Conservation (phyloP, 768 basidiomycete genomes). For the Psilocybe cubensis region DNA sequence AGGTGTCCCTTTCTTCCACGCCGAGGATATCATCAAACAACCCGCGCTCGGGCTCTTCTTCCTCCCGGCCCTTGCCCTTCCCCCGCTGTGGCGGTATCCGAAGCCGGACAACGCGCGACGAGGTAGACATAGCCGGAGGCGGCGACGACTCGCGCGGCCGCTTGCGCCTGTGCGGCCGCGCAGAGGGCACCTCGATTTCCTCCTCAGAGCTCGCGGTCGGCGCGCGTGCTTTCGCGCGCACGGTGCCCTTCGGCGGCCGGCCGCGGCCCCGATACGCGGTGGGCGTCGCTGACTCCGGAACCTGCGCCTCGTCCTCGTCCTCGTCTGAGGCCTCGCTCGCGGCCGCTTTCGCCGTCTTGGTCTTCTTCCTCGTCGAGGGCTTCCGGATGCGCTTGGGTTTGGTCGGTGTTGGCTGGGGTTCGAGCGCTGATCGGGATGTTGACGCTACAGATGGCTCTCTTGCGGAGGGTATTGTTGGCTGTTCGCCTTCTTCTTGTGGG, state of each 20-base stretch:
- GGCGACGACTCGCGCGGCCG: conserved; percentile 43
- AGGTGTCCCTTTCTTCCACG: conserved; percentile 70
- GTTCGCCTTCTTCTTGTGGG: conserved; percentile 10
- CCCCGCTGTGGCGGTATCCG: conserved; percentile 54
- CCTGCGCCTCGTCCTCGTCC: conserved; percentile 37
- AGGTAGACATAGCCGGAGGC: too few relatives aligned
- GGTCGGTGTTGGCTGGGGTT: conserved; percentile 11
- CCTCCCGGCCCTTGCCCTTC: conserved; percentile 73
- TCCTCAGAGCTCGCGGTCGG: conserved; percentile 38
- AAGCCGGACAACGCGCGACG: conserved; percentile 41
- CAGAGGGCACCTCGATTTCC: conserved; percentile 28
- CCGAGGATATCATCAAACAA: conserved; percentile 86
- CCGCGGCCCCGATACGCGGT: conserved; percentile 10
- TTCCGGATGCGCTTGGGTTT: conserved; percentile 27
- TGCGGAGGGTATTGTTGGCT: conserved; percentile 13
- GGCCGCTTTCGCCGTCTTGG: conserved; percentile 33
- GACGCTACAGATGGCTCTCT: conserved; percentile 31
- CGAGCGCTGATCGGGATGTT: conserved; percentile 31
- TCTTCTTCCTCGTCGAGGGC: conserved; percentile 27
- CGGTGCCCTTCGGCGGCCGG: conserved; percentile 6
- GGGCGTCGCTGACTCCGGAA: conserved; percentile 35
- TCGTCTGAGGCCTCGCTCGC: conserved; percentile 19
- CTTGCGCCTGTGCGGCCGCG: conserved; percentile 46
- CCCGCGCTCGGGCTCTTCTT: conserved; percentile 56
- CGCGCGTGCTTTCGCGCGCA: conserved; percentile 13